Conservation (phyloP, 768 basidiomycete genomes). For the Chiua virens region DNA sequence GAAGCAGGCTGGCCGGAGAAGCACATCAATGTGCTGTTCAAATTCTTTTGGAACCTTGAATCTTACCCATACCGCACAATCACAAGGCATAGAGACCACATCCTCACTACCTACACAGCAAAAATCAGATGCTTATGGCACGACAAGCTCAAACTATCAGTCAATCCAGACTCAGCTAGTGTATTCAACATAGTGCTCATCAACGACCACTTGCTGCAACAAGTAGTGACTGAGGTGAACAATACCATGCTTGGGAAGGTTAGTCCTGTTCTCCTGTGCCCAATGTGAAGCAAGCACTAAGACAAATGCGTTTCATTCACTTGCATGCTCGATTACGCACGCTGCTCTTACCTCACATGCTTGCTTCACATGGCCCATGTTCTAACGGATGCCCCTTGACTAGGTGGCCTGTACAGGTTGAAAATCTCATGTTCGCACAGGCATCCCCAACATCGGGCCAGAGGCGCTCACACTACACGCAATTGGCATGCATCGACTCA, state of each 20-base stretch:
- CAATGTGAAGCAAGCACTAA: not conserved
- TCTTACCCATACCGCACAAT: not conserved
- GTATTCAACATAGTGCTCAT: not conserved
- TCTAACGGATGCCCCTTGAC: not conserved
- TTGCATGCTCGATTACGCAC: too few species aligned
- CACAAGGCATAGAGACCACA: not conserved
- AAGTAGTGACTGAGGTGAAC: not conserved
- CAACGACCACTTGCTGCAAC: not conserved
- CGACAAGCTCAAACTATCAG: not conserved
- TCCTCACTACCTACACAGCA: not conserved
- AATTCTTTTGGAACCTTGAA: not conserved
- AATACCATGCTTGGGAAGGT: not conserved
- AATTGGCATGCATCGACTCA: too few species aligned
- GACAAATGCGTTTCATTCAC: not conserved
- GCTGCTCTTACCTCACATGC: too few species aligned
- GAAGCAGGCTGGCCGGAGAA: not conserved
- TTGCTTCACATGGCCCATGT: not conserved
- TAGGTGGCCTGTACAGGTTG: not conserved
- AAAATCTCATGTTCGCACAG: not conserved
- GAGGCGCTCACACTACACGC: too few species aligned
- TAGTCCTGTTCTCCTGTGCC: not conserved
- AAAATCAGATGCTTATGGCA: not conserved
- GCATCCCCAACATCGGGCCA: not conserved
- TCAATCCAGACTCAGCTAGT: too few species aligned
- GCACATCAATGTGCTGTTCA: not conserved